A percentile compares a stretch with the other conserved stretches of the same genome.
Conservation (phyloP, 2,329 filamentous ascomycete genomes). For the Microascus cirrosus region DNA sequence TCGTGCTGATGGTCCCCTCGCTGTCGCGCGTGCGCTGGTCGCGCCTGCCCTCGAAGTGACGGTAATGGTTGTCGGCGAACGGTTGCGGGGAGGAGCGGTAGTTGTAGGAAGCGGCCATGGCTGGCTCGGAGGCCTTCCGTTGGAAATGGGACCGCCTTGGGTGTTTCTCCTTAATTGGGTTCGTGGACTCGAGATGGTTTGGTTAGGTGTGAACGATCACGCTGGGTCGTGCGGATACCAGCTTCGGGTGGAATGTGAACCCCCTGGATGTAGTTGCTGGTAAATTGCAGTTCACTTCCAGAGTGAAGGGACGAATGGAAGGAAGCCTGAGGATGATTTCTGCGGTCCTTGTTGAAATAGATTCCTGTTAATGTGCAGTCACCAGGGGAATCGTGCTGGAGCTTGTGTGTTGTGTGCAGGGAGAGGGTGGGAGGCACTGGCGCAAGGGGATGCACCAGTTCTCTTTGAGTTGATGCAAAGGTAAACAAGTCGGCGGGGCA, state of each 20-base stretch:
- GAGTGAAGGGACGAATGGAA: neutral
- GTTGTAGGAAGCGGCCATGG: constrained; percentile 4
- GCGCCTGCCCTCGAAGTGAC: constrained; percentile 16
- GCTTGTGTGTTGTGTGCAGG: neutral
- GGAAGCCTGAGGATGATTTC: too few relatives aligned
- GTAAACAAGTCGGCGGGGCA: constrained; percentile 16
- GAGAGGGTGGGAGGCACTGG: neutral
- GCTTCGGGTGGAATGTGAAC: too few relatives aligned
- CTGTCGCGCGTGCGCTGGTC: constrained; percentile 57
- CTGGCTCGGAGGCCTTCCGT: neutral
- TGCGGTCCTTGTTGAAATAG: too few relatives aligned
- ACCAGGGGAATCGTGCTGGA: neutral
- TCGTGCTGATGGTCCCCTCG: constrained; percentile 83
- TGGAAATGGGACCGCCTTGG: neutral
- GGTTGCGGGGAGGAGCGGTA: constrained; percentile 2
- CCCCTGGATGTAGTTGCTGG: too few relatives aligned
- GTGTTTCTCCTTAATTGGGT: neutral
- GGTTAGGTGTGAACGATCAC: too few relatives aligned
- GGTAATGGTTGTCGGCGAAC: constrained; percentile 5
- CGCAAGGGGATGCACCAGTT: neutral
- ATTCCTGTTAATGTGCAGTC: neutral
- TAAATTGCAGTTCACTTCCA: neutral
- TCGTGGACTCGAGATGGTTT: neutral
- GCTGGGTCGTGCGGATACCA: too few relatives aligned
- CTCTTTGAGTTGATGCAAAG: constrained; percentile 2